Base-by-base conservation (phyloP, 768 basidiomycete genomes). In the Clitopilus hobsonii region DNA sequence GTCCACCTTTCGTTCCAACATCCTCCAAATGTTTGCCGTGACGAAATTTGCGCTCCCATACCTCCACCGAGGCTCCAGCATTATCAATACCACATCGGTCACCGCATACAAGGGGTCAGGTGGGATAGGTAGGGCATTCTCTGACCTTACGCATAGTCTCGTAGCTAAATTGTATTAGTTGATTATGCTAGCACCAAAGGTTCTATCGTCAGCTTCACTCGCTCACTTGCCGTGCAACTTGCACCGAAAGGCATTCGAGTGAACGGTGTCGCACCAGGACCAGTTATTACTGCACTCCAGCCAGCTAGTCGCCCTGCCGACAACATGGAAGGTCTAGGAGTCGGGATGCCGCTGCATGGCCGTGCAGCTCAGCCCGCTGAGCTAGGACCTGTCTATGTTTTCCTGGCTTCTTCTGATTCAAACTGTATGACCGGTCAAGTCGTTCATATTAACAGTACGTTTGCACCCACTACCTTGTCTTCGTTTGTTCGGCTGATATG, bases 101-200 rank as follows among this genome's bases (percentile, higher is more conserved):
- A 82, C 81, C 0, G 79, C 78, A 13, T 80, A 79, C 65, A 74
- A 69, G 54, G 71, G 69, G 10, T 72, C 69, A 5, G 55, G 47
- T 23, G 59, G 63, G 28, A 61, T 72, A 25, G 59, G 70, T 67
- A 58, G 16, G 61, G 36, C n/a, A 2, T 23, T 51, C 54, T 36
- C 56, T 36, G 32, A 11, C 23, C 61, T 61, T 45, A 24, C 36
- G 13, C 22, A 32, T 51, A 38, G 70, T 67, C 54, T 71, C 38
- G 27, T 29, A 18, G 30, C 51, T 18, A 56, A 53, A 23, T 27
- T 18, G 11, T 24, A 2, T 10, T 38, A 67, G 68, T 69, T 28
- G 81, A 84, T 64, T 84, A 83, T 67, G 76, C 77, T 5, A 61
- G 78, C 1, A 86, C 85, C 6, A 86, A 87, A 67, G 84, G 82